Evolutionary conservation across 305 asterid species (phyloP).

Genomic region (Withania somnifera): DNA sequence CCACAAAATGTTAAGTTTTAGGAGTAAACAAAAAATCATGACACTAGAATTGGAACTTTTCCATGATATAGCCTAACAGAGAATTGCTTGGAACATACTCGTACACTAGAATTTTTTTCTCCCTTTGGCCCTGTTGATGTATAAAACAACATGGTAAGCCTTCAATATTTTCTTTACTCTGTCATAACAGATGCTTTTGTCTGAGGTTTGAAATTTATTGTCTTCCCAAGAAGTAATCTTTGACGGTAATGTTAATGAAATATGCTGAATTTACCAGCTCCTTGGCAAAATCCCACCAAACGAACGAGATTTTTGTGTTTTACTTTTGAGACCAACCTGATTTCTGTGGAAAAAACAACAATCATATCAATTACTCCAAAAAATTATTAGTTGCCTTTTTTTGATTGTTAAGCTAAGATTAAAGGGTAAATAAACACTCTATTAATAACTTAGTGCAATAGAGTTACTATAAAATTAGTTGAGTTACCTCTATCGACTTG

Average conservation of each 20-base stretch:
- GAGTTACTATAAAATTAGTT: too few relatives aligned
- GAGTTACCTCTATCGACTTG: too few relatives aligned
- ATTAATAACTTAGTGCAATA: too few relatives aligned
- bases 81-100: conserved; percentile 71
- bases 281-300: conserved; percentile 62
- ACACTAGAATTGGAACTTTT: conserved; percentile 14
- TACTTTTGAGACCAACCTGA: conserved; percentile 56
- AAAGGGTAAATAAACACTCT: too few relatives aligned
- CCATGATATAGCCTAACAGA: conserved; percentile 56
- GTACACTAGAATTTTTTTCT: conserved; percentile 51
- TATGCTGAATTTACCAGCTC: conserved; percentile 26
- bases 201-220: background rate
- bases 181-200: background rate
- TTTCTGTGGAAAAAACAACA: conserved; percentile 30
- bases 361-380: background rate
- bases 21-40: background rate
- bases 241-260: background rate
- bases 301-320: conserved; percentile 55
- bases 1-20: background rate
- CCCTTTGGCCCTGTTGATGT: conserved; percentile 33
- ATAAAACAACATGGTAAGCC: background rate
- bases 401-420: too few relatives aligned
- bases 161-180: background rate
- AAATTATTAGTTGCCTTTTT: too few relatives aligned
- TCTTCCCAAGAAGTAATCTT: background rate